Evolutionary conservation across 495 filamentous ascomycete genomes (phyloP), one percentile per base, ranked within the genome.

Genomic region (Trichoderma reesei): DNA sequence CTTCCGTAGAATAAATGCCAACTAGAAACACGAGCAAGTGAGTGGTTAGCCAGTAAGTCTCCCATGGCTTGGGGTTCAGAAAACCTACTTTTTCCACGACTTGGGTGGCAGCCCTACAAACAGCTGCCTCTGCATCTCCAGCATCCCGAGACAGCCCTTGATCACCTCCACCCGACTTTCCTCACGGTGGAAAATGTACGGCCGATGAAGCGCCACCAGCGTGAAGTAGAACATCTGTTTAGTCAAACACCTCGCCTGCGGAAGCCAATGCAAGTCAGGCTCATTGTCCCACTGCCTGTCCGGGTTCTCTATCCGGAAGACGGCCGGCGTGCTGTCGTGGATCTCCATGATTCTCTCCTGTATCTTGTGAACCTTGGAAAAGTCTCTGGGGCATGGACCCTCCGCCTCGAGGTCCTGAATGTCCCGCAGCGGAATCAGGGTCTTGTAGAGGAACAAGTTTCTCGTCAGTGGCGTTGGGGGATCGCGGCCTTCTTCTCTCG

Each of bases 141-240:
- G 71, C 74, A 86, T 83, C 3, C 74, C 75, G 18, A 85, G 66
- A 46, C 79, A 80, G 37, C 83, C 84, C 65, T 77, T 78, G 0
- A 87, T 71, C 16, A 84, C 83, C 62, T 80, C 77, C 10, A 74
- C 75, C 34, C 83, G 74, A 63, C 78, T 81, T 5, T 73, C 72
- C 4, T 75, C 66, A n/a, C 80, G 75, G 0, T 82, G 83, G 64
- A 87, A 87, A 42, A 87, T 82, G 68, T 84, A 87, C 0, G 85
- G 83, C 56, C 84, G 78, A 63, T 87, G 85, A 41, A 87, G 76
- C 20, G 83, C 82, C 69, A 86, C 84, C 54, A 86, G 71, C 60
- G 83, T 79, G 65, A 85, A 81, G 20, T 77, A 72, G 26, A 76
- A 66, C 10, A 80, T 68, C 56, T 80, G 80, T 36, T 77, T 76